Conservation (phyloP, 306 rosid species). For the Cajanus cajan region DNA sequence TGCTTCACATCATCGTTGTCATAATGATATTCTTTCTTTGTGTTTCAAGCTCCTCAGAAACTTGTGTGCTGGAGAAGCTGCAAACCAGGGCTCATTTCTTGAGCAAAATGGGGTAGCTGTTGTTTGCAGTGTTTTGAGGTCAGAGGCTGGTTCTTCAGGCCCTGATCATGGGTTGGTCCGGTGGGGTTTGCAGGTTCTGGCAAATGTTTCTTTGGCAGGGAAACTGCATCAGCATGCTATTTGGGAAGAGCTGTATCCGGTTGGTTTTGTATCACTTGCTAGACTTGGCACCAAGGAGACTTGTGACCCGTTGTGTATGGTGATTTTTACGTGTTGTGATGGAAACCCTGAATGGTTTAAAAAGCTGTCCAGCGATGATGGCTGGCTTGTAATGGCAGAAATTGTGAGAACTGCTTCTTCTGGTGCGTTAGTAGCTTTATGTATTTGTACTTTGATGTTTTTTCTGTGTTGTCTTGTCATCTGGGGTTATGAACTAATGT, state of each 20-base stretch:
- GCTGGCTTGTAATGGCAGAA: conserved; percentile 50
- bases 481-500: not conserved
- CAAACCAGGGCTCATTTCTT: conserved; percentile 53
- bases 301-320: conserved; percentile 72
- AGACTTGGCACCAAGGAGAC: conserved; percentile 44
- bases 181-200: conserved; percentile 71
- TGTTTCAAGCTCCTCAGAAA: conserved; percentile 63
- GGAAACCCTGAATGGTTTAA: conserved; percentile 45
- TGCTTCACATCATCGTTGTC: not conserved
- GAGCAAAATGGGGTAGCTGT: conserved; percentile 51
- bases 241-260: conserved; percentile 52
- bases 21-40: not conserved
- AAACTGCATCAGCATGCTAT: conserved; percentile 52
- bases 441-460: not conserved
- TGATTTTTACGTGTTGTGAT: conserved; percentile 57
- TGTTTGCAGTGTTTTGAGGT: conserved; percentile 43
- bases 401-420: conserved; percentile 53
- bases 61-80: conserved; percentile 66
- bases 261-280: conserved; percentile 48
- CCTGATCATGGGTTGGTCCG: conserved; percentile 44
- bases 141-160: conserved; percentile 24
- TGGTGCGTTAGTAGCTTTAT: conserved; percentile 45
- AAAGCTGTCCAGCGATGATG: conserved; percentile 45
- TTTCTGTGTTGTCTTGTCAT: not conserved
- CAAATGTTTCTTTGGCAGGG: conserved; percentile 81